Percentiles rank a stretch among this genome's conserved stretches.
phyloP scores from a whole-genome alignment of 129 eudicot species.

The Centaurea solstitialis region DNA sequence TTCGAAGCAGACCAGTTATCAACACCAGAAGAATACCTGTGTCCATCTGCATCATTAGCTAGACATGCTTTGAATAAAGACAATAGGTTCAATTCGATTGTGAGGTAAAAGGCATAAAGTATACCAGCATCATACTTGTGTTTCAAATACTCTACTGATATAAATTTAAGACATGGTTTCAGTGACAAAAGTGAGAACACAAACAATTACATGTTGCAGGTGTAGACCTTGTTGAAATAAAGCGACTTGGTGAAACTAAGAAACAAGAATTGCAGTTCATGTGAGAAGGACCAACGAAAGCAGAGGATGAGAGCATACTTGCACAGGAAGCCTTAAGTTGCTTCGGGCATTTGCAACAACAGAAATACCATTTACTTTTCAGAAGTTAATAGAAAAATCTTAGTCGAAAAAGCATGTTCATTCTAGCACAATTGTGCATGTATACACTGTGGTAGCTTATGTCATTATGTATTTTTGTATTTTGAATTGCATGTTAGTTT shows the following conservation, averaged over 20 bases:
- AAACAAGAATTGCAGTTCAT: neutral
- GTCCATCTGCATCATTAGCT: slow-evolving; percentile 19
- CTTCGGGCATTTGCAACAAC: no score
- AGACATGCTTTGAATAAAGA: neutral
- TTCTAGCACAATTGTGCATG: no score
- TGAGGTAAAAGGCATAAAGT: neutral
- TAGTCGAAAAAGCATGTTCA: no score
- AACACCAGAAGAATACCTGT: slow-evolving; percentile 63
- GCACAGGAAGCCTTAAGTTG: no score
- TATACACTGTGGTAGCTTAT: no score
- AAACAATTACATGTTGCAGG: neutral
- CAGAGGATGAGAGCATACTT: no score
- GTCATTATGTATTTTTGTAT: no score
- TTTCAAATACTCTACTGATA: neutral
- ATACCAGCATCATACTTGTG: neutral
- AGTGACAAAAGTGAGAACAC: neutral
- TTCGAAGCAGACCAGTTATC: slow-evolving; percentile 79
- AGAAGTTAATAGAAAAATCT: no score
- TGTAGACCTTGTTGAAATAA: neutral
- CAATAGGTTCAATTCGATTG: neutral
- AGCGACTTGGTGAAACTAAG: neutral
- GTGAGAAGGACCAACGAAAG: neutral
- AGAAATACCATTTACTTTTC: no score
- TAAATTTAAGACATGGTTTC: neutral
- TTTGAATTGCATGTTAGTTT: no score